phyloP scores from a whole-genome alignment of 495 filamentous ascomycete genomes.

The Bacidia rubella region DNA sequence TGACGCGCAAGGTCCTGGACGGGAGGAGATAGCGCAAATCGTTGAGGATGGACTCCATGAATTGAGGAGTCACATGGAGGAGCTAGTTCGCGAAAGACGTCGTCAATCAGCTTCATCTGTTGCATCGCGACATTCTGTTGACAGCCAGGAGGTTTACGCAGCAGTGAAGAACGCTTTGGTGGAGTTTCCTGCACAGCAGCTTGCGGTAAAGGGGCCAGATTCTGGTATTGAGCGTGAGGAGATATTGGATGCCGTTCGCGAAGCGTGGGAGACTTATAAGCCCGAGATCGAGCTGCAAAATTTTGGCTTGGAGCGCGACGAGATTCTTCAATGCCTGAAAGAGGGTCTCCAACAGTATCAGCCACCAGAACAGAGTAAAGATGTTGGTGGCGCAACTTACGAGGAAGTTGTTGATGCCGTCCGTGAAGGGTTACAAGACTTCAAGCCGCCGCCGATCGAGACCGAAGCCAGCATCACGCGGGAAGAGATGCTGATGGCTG shows the following conservation, averaged over 20 bases:
- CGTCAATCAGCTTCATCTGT: conserved; percentile 45
- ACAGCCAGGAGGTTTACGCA: conserved; percentile 68
- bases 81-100: conserved; percentile 58
- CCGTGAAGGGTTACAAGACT: conserved; percentile 67
- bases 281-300: conserved; percentile 83
- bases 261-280: conserved; percentile 84
- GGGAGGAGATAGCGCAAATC: conserved; percentile 61
- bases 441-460: conserved; percentile 54
- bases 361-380: conserved; percentile 32
- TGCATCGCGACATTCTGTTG: conserved; percentile 40
- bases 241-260: conserved; percentile 69
- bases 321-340: conserved; percentile 69
- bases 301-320: conserved; percentile 75
- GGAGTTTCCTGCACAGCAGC: conserved; percentile 36
- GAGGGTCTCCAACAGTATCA: conserved; percentile 71
- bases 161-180: conserved; percentile 65
- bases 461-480: conserved; percentile 53
- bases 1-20: conserved; percentile 35
- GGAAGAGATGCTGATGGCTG: conserved; percentile 62
- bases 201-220: conserved; percentile 23
- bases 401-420: conserved; percentile 74
- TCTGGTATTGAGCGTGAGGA: conserved; percentile 54
- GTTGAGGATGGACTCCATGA: conserved; percentile 67
- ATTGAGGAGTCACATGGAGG: conserved; percentile 66
- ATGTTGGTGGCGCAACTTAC: conserved; percentile 45